These are phyloP conservation scores for Asterochloris sp. DNA, from an alignment of 139 green algal genomes.

Conservation along the genomic window DNA sequence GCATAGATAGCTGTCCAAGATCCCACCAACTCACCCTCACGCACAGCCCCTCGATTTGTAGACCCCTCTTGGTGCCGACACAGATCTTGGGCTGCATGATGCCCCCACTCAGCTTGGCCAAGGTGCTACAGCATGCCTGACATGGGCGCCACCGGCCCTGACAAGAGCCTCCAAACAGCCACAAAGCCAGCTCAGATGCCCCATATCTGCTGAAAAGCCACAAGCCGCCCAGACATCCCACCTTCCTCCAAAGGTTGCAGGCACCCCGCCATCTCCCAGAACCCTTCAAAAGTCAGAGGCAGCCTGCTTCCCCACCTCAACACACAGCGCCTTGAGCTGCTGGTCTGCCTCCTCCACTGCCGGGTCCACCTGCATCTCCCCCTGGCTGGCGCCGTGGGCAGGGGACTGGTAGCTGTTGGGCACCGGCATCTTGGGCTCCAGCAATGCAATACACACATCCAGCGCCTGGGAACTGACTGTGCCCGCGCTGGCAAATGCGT, in stretches of 20 bases:
- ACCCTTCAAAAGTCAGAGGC: neutral
- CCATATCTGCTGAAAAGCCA: no score
- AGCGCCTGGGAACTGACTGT: conserved; percentile 55
- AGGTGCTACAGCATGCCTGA: neutral
- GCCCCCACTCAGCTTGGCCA: no score
- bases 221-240: no score
- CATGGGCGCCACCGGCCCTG: neutral
- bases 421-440: conserved; percentile 52
- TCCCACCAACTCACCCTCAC: no score
- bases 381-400: neutral
- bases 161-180: neutral
- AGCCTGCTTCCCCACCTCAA: neutral
- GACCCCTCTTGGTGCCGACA: no score
- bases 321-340: neutral
- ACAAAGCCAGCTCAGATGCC: neutral
- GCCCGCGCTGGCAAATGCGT: conserved; percentile 23
- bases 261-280: no score
- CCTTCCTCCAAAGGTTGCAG: no score
- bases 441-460: conserved; percentile 77
- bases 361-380: neutral
- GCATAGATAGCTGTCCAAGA: no score
- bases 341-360: conserved; percentile 9
- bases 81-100: no score
- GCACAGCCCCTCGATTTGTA: no score
- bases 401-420: conserved; percentile 1